Conservation (phyloP, 805 yeast species). For the Geotrichum ghanense region DNA sequence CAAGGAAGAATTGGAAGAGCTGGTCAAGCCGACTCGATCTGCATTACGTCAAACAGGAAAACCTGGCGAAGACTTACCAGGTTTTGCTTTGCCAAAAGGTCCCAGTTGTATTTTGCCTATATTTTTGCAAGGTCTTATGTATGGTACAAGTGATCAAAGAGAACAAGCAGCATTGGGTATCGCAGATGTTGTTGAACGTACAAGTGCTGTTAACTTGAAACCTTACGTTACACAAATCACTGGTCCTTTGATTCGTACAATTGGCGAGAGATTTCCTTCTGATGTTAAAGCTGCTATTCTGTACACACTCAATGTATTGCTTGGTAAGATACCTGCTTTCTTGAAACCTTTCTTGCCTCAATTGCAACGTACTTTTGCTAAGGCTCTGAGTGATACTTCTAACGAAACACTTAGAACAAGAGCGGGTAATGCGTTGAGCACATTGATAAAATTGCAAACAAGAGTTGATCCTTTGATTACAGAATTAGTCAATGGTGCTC, state of each 20-base stretch:
- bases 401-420: constrained; percentile 65
- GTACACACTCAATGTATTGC: constrained; percentile 66
- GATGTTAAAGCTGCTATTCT: constrained; percentile 93
- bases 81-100: constrained; percentile 61
- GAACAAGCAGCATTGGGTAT: constrained; percentile 82
- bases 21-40: constrained; percentile 72
- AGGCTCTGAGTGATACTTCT: constrained; percentile 69
- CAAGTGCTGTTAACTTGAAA: constrained; percentile 59
- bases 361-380: constrained; percentile 91
- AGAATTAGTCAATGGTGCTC: constrained; percentile 68
- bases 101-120: constrained; percentile 83
- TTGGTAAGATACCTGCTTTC: constrained; percentile 77
- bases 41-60: constrained; percentile 57
- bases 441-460: constrained; percentile 79
- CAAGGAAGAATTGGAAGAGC: constrained; percentile 63
- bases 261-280: constrained; percentile 87
- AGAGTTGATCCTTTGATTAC: constrained; percentile 86
- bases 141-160: constrained; percentile 75
- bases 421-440: constrained; percentile 85
- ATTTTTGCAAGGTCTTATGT: constrained; percentile 90
- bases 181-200: constrained; percentile 73
- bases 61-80: constrained; percentile 56
- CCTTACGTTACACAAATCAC: constrained; percentile 88
- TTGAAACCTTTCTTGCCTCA: constrained; percentile 95
- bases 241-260: constrained; percentile 95